phyloP scores from a whole-genome alignment of 2,329 filamentous ascomycete genomes.

The Cryphonectria radicalis region DNA sequence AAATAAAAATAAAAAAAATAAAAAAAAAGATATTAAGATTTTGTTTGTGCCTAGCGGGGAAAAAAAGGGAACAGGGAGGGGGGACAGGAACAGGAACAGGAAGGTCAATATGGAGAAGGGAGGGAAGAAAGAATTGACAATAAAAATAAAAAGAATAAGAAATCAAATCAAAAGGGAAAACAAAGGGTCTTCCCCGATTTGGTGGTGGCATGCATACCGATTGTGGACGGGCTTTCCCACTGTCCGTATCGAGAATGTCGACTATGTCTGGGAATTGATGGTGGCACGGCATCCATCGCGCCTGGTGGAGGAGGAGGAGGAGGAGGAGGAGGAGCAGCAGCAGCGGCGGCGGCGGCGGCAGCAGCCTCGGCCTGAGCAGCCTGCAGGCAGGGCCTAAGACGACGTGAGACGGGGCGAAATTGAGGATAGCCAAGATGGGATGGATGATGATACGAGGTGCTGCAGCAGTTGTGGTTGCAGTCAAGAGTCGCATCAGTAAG shows the following conservation, averaged over 20 bases:
- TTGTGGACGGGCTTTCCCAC: constrained; percentile 22
- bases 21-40: background rate
- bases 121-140: background rate
- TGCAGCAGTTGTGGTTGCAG: background rate
- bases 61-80: background rate
- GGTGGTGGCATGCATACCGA: constrained; percentile 1
- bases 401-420: constrained; percentile 1
- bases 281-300: constrained; percentile 31
- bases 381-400: constrained; percentile 1
- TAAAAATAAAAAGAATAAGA: background rate
- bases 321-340: background rate
- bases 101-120: background rate
- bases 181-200: background rate
- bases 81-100: background rate
- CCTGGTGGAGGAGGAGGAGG: constrained; percentile 7
- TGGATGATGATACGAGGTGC: background rate
- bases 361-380: background rate
- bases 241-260: constrained; percentile 30
- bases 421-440: background rate
- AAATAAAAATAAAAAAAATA: no score
- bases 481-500: background rate
- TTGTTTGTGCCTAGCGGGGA: constrained; percentile 21
- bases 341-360: background rate
- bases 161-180: background rate
- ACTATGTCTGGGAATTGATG: constrained; percentile 31